A percentile compares a stretch with the other conserved stretches of the same genome.
Evolutionary conservation across 805 yeast genomes (phyloP).

Genomic region (Wickerhamiella allomyrinae): DNA sequence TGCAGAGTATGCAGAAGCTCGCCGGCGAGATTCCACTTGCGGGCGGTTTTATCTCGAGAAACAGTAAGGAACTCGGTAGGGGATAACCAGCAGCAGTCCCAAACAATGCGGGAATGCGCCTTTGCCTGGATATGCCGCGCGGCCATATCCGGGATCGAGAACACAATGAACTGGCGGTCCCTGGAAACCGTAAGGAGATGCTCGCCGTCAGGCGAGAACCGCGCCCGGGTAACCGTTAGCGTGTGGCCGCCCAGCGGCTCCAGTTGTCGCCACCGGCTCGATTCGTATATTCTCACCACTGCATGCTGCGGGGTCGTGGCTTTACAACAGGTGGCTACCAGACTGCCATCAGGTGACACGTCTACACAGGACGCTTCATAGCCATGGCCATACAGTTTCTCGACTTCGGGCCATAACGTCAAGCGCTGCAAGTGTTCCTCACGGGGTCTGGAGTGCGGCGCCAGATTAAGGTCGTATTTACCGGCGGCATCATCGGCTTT

Average conservation of each 20-base stretch:
- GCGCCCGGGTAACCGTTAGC: constrained; percentile 71
- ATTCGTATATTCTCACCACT: constrained; percentile 61
- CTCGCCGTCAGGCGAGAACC: constrained; percentile 54
- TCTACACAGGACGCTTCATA: constrained; percentile 79
- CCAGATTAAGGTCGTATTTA: constrained; percentile 15
- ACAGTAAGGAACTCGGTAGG: constrained; percentile 53
- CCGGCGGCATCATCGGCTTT: constrained; percentile 42
- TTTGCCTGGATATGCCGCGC: constrained; percentile 33
- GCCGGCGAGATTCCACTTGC: constrained; percentile 24
- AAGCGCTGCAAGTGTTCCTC: constrained; percentile 87
- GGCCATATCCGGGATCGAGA: constrained; percentile 32
- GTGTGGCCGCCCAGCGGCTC: constrained; percentile 43
- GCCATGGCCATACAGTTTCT: constrained; percentile 94
- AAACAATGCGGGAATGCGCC: constrained; percentile 82
- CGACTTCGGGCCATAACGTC: constrained; percentile 89
- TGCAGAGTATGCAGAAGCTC: constrained; percentile 10
- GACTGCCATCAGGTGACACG: constrained; percentile 42
- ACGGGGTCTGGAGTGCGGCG: constrained; percentile 50
- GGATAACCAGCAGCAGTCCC: constrained; percentile 82
- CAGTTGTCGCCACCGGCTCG: constrained; percentile 42
- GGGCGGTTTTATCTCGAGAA: constrained; percentile 70
- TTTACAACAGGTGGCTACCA: constrained; percentile 82
- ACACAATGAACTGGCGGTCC: constrained; percentile 72
- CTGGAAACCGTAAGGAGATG: constrained; percentile 68
- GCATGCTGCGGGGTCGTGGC: constrained; percentile 80